Evolutionary conservation across 768 basidiomycete genomes (phyloP).

Genomic region (Termitomyces sp.): DNA sequence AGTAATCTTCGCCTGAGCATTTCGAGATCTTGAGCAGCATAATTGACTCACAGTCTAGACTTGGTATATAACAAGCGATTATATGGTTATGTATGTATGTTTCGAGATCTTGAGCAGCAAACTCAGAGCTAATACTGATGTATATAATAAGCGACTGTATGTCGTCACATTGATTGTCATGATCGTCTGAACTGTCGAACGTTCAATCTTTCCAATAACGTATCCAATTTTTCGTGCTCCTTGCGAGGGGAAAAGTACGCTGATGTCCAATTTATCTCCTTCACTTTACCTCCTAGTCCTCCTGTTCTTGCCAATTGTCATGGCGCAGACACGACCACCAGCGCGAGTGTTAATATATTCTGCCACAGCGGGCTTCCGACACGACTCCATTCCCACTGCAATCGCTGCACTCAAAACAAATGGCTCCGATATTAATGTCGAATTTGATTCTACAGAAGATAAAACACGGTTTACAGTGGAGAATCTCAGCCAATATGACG

Average conservation of each 20-base stretch:
- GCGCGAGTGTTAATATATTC: slow-evolving; percentile 59
- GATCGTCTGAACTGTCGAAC: neutral
- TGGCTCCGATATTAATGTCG: slow-evolving; percentile 42
- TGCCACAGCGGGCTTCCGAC: slow-evolving; percentile 59
- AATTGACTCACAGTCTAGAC: neutral
- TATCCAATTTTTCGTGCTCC: neutral
- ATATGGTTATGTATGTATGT: no score
- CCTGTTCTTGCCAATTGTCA: neutral
- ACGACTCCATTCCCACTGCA: slow-evolving; percentile 75
- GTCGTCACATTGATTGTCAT: neutral
- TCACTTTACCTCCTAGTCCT: neutral
- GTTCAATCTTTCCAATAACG: neutral
- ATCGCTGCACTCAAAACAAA: slow-evolving; percentile 50
- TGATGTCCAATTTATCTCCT: neutral
- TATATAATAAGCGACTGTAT: no score
- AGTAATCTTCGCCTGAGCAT: neutral
- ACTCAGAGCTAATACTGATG: no score
- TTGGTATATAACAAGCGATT: no score
- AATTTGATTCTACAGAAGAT: slow-evolving; percentile 69
- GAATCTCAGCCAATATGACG: slow-evolving; percentile 56
- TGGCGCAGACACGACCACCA: slow-evolving; percentile 8
- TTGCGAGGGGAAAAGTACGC: neutral
- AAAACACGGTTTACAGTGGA: slow-evolving; percentile 49
- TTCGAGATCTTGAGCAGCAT: neutral
- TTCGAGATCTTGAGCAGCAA: no score